These are phyloP conservation scores for Aspergillus fumigatus DNA, from an alignment of 2,329 filamentous ascomycete genomes.

Conservation along the genomic window DNA sequence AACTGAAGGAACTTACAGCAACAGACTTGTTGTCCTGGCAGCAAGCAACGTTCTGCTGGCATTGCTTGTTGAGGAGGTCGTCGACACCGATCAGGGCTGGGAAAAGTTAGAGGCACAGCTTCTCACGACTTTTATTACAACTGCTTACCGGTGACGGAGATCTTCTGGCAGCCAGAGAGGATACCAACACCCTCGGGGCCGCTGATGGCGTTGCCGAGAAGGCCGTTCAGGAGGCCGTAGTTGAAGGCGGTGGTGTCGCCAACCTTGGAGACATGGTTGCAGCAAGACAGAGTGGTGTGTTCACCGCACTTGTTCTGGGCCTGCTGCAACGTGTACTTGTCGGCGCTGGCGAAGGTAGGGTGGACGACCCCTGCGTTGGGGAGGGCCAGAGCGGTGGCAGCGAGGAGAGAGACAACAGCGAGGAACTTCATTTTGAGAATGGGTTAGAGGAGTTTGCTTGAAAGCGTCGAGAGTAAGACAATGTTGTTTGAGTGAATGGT, in stretches of 20 bases:
- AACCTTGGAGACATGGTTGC: neutral
- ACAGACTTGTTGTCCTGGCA: conserved; percentile 1
- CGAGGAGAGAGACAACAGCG: conserved; percentile 18
- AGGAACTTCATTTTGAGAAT: conserved; percentile 26
- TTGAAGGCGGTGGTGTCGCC: neutral
- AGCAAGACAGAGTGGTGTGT: conserved; percentile 4
- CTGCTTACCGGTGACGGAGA: neutral
- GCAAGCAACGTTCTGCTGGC: conserved; percentile 11
- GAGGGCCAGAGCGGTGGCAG: conserved; percentile 9
- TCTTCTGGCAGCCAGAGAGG: conserved; percentile 2
- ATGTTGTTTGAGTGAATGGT: neutral
- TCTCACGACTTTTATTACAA: neutral
- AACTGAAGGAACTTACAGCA: neutral
- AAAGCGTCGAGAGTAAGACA: neutral
- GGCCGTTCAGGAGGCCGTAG: neutral
- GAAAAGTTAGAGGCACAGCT: neutral
- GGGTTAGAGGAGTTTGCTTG: conserved; percentile 2
- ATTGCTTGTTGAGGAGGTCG: neutral
- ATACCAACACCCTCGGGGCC: neutral
- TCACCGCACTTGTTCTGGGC: conserved; percentile 3
- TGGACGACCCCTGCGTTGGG: neutral
- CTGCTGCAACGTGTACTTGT: neutral
- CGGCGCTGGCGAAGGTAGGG: neutral
- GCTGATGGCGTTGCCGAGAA: neutral
- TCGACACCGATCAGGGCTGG: neutral